A percentile compares a stretch with the other conserved stretches of the same genome.
Conservation (phyloP, 208 protist species). For the Trypanosoma cruzi region DNA sequence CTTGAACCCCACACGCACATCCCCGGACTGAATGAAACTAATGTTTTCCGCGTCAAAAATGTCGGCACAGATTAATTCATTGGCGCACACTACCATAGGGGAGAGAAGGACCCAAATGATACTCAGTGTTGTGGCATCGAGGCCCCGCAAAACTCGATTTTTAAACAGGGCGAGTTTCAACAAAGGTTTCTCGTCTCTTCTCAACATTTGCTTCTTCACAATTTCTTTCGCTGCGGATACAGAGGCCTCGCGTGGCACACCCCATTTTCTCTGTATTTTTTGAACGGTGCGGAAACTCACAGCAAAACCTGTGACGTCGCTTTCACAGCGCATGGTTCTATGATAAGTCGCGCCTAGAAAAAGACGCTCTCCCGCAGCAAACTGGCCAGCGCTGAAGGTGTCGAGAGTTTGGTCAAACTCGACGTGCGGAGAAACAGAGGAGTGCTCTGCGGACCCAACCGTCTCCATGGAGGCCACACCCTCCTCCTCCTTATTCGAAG, state of each 20-base stretch:
- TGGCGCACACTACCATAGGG: slow-evolving; percentile 42
- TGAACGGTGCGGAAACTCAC: slow-evolving; percentile 39
- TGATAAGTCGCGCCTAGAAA: slow-evolving; percentile 45
- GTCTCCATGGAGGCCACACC: background rate
- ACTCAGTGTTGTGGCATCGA: slow-evolving; percentile 35
- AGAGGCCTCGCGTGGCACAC: slow-evolving; percentile 17
- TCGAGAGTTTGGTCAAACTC: slow-evolving; percentile 35
- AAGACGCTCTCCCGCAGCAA: slow-evolving; percentile 61
- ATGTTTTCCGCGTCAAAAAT: slow-evolving; percentile 57
- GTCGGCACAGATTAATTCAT: slow-evolving; percentile 60
- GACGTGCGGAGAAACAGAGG: background rate
- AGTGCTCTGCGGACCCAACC: background rate
- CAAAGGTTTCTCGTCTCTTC: slow-evolving; percentile 32
- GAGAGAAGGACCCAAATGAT: slow-evolving; percentile 45
- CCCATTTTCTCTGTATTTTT: slow-evolving; percentile 18
- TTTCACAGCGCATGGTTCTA: slow-evolving; percentile 60
- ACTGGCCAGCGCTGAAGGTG: slow-evolving; percentile 44
- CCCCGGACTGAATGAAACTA: slow-evolving; percentile 60
- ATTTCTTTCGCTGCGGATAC: slow-evolving; percentile 36
- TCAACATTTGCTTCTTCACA: slow-evolving; percentile 23
- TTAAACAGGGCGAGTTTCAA: slow-evolving; percentile 33
- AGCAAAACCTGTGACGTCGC: slow-evolving; percentile 37
- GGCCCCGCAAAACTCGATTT: slow-evolving; percentile 46
- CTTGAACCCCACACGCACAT: slow-evolving; percentile 18
- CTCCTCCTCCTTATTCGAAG: background rate